phyloP scores from a whole-genome alignment of 805 yeast genomes.

The Spathaspora boniae region DNA sequence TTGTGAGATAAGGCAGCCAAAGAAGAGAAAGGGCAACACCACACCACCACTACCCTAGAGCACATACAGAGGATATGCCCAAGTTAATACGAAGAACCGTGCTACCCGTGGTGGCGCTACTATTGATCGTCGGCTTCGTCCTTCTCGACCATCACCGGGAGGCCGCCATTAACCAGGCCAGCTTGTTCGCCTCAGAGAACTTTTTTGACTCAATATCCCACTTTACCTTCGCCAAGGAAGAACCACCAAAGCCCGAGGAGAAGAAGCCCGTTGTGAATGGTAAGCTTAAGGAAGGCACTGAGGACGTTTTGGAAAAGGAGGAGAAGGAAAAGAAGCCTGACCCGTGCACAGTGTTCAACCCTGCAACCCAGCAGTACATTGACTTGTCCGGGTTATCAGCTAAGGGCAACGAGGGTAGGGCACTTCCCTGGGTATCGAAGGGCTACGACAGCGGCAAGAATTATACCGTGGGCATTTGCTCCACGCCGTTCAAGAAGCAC shows the following conservation, averaged over 20 bases:
- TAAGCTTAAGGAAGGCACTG: constrained; percentile 1
- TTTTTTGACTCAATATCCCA: constrained; percentile 13
- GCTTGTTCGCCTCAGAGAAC: too few relatives aligned
- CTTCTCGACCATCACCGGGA: too few relatives aligned
- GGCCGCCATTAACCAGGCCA: too few relatives aligned
- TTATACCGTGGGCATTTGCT: constrained; percentile 53
- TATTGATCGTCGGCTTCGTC: too few relatives aligned
- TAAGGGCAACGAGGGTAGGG: constrained; percentile 43
- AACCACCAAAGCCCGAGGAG: neutral
- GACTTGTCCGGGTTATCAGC: constrained; percentile 49
- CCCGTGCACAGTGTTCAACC: constrained; percentile 38
- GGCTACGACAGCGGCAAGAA: constrained; percentile 71
- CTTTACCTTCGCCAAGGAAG: constrained; percentile 8
- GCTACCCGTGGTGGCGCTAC: too few relatives aligned
- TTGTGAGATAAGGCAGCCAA: too few relatives aligned
- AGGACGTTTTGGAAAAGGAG: constrained; percentile 8
- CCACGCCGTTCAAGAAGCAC: constrained; percentile 44
- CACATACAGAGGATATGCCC: too few relatives aligned
- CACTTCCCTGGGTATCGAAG: constrained; percentile 59
- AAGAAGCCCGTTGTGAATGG: too few relatives aligned
- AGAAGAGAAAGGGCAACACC: too few relatives aligned
- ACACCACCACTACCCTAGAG: too few relatives aligned
- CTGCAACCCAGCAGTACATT: constrained; percentile 46
- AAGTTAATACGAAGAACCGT: too few relatives aligned
- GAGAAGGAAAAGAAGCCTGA: constrained; percentile 16